Conservation (phyloP, 2,329 filamentous ascomycete species). For the Bipolaris sorokiniana region DNA sequence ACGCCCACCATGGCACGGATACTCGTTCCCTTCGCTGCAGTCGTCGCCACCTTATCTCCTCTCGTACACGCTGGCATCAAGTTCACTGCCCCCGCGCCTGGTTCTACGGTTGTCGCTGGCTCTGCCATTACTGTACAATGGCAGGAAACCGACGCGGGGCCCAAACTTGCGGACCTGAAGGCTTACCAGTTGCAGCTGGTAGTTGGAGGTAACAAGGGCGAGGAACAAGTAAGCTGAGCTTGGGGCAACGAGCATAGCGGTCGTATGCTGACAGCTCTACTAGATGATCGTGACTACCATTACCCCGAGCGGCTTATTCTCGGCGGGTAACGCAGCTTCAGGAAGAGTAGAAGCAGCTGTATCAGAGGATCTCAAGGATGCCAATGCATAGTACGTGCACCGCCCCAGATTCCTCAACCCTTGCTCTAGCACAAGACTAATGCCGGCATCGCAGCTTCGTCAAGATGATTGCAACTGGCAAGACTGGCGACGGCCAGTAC, state of each 20-base stretch:
- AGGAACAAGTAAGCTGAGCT: constrained; percentile 53
- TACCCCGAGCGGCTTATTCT: constrained; percentile 55
- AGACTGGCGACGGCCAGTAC: constrained; percentile 61
- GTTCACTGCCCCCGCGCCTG: constrained; percentile 61
- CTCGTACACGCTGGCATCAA: constrained; percentile 59
- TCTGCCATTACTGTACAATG: constrained; percentile 61
- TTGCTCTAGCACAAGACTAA: constrained; percentile 12
- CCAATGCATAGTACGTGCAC: constrained; percentile 62
- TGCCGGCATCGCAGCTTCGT: constrained; percentile 32
- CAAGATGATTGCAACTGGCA: constrained; percentile 61
- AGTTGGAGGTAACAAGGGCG: constrained; percentile 63
- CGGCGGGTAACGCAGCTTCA: constrained; percentile 50
- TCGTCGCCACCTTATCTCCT: constrained; percentile 51
- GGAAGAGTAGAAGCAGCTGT: constrained; percentile 32
- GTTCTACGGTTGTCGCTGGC: constrained; percentile 57
- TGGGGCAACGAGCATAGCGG: background rate
- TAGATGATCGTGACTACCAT: constrained; percentile 37
- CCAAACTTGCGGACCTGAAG: constrained; percentile 57
- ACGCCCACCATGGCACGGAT: constrained; percentile 37
- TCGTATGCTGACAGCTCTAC: constrained; percentile 7
- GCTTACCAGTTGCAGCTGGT: constrained; percentile 66
- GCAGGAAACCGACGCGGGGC: constrained; percentile 61
- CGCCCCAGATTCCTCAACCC: background rate
- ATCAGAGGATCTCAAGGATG: constrained; percentile 43
- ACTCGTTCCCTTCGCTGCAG: constrained; percentile 32